Percentiles rank a stretch among this genome's conserved stretches.
These are phyloP conservation scores for Tagetes patula DNA, from an alignment of 129 eudicot genomes.

Conservation along the genomic window DNA sequence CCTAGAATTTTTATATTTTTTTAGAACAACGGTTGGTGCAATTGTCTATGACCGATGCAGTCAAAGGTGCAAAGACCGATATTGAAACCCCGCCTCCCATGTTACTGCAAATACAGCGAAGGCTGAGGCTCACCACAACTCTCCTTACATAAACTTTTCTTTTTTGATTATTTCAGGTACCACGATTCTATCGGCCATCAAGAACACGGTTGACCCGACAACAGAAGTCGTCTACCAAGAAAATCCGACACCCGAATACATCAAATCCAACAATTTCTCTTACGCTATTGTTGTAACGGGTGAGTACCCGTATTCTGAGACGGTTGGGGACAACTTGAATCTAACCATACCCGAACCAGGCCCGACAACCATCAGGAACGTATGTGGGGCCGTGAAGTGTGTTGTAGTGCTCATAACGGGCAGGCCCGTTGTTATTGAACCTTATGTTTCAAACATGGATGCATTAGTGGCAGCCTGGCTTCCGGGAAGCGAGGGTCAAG, in stretches of 20 bases:
- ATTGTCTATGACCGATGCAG: no score
- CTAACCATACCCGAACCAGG: slow-evolving; percentile 68
- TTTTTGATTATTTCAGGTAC: slow-evolving; percentile 47
- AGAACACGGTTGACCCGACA: slow-evolving; percentile 53
- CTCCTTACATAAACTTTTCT: not conserved
- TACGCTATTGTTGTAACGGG: slow-evolving; percentile 81
- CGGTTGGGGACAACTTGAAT: slow-evolving; percentile 61
- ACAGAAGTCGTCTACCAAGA: slow-evolving; percentile 67
- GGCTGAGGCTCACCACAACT: no score
- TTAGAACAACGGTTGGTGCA: no score
- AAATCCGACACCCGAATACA: slow-evolving; percentile 49
- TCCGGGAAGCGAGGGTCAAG: slow-evolving; percentile 81
- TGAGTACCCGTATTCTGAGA: slow-evolving; percentile 73
- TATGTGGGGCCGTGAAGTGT: slow-evolving; percentile 68
- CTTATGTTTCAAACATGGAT: slow-evolving; percentile 56
- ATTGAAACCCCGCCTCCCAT: no score
- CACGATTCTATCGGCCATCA: slow-evolving; percentile 63
- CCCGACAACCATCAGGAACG: slow-evolving; percentile 49
- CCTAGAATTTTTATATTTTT: no score
- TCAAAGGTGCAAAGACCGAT: no score
- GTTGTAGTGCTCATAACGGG: slow-evolving; percentile 72
- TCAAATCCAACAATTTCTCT: slow-evolving; percentile 54
- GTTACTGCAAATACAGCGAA: no score
- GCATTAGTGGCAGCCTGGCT: slow-evolving; percentile 90
- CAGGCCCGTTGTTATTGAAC: slow-evolving; percentile 73